These are phyloP conservation scores for Fusarium dimerum DNA, from an alignment of 2,329 filamentous ascomycete genomes.

Conservation along the genomic window DNA sequence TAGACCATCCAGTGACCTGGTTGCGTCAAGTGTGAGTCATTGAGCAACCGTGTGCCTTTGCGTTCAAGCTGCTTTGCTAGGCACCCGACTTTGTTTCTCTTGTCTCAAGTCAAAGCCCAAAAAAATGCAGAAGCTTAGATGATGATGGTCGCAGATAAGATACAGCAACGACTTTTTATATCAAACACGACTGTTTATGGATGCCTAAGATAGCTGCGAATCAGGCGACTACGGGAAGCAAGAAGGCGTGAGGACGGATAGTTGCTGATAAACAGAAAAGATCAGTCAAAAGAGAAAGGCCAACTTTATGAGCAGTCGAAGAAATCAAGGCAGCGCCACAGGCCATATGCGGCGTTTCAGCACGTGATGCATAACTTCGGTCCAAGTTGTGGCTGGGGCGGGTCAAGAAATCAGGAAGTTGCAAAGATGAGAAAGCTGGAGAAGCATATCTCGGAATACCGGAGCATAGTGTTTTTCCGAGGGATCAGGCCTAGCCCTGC, in stretches of 20 bases:
- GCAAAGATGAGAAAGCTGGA: no score
- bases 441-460: background rate
- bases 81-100: constrained; percentile 8
- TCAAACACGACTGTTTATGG: constrained; percentile 21
- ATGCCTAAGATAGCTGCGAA: constrained; percentile 14
- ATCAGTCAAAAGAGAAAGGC: constrained; percentile 20
- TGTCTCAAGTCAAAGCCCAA: background rate
- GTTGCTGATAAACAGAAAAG: constrained; percentile 26
- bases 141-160: constrained; percentile 25
- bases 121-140: constrained; percentile 11
- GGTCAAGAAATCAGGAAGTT: no score
- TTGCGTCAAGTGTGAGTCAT: constrained; percentile 29
- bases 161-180: constrained; percentile 21
- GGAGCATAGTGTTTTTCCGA: constrained; percentile 17
- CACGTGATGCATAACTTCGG: constrained; percentile 18
- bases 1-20: constrained; percentile 25
- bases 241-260: constrained; percentile 20
- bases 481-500: background rate
- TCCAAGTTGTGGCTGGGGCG: background rate
- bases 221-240: constrained; percentile 26
- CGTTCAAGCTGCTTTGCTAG: constrained; percentile 19
- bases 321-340: constrained; percentile 30
- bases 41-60: constrained; percentile 19
- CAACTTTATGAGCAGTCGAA: constrained; percentile 28
- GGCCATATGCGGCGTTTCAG: constrained; percentile 7